Evolutionary conservation across 1,284 basidiomycete genomes (phyloP).

Genomic region (Dichomitus squalens): DNA sequence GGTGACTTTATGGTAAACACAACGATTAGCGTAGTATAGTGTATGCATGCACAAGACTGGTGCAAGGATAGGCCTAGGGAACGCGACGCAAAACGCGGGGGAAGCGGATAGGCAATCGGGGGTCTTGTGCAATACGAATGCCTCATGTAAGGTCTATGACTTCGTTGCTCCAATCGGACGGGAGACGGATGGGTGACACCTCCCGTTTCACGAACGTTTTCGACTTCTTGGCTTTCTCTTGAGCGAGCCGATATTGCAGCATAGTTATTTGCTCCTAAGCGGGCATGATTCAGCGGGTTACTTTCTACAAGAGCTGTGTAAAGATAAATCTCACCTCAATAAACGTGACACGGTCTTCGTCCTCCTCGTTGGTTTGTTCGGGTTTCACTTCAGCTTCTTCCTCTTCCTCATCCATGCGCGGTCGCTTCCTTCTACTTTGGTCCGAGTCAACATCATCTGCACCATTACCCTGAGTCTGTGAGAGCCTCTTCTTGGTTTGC

Average conservation of each 20-base stretch:
- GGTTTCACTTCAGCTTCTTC: neutral
- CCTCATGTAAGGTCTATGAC: conserved; percentile 14
- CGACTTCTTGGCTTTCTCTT: neutral
- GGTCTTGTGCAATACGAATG: neutral
- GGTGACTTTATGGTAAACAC: too few relatives aligned
- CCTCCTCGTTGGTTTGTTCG: conserved; percentile 2
- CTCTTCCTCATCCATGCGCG: neutral
- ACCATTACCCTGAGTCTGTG: neutral
- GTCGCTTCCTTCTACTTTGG: conserved; percentile 4
- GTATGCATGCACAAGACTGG: too few relatives aligned
- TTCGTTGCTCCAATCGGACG: neutral
- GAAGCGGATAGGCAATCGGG: too few relatives aligned
- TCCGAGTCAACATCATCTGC: neutral
- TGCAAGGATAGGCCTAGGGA: too few relatives aligned
- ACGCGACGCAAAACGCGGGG: too few relatives aligned
- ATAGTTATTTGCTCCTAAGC: conserved; percentile 10
- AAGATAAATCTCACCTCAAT: neutral
- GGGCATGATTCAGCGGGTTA: too few relatives aligned
- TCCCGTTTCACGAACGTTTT: conserved; percentile 3
- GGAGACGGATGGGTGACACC: conserved; percentile 6
- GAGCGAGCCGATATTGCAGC: conserved; percentile 5
- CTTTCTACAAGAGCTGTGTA: neutral
- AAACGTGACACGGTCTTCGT: conserved; percentile 1
- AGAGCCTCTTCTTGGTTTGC: neutral
- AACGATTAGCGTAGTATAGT: too few relatives aligned